These are phyloP conservation scores for Leishmania arabica DNA, from an alignment of 208 protist species.

Conservation along the genomic window DNA sequence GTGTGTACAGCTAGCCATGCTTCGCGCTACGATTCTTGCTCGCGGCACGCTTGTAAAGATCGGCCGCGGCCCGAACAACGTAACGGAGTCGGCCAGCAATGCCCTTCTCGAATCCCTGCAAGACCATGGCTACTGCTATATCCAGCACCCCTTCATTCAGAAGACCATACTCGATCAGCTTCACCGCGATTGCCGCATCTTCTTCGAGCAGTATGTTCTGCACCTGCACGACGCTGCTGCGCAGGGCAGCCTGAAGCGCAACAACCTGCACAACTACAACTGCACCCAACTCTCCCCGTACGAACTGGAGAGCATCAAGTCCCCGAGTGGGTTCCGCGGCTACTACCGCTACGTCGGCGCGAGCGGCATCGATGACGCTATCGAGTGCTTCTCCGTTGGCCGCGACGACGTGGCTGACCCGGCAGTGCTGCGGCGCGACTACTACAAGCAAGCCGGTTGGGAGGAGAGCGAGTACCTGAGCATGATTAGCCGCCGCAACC, in stretches of 20 bases:
- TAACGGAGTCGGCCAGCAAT: conserved; percentile 84
- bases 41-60: conserved; percentile 82
- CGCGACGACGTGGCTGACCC: conserved; percentile 75
- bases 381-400: conserved; percentile 89
- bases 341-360: conserved; percentile 89
- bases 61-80: conserved; percentile 70
- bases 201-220: conserved; percentile 87
- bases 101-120: conserved; percentile 84
- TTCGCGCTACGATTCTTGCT: conserved; percentile 45
- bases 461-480: conserved; percentile 66
- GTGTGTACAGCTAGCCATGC: conserved; percentile 19
- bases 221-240: conserved; percentile 32
- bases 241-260: conserved; percentile 28
- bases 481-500: conserved; percentile 75
- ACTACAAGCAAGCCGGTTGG: conserved; percentile 77
- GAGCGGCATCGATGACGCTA: conserved; percentile 81
- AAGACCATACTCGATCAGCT: conserved; percentile 84
- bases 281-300: conserved; percentile 65
- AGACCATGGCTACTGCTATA: conserved; percentile 88
- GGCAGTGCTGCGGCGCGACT: conserved; percentile 60
- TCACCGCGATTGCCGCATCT: conserved; percentile 82
- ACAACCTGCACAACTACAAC: conserved; percentile 64
- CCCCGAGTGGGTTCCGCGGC: conserved; percentile 70
- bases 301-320: conserved; percentile 78
- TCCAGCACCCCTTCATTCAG: conserved; percentile 90